A percentile compares a stretch with the other conserved stretches of the same genome.
phyloP scores from a whole-genome alignment of 352 stramenopile genomes.

The Phytophthora cryptogea region DNA sequence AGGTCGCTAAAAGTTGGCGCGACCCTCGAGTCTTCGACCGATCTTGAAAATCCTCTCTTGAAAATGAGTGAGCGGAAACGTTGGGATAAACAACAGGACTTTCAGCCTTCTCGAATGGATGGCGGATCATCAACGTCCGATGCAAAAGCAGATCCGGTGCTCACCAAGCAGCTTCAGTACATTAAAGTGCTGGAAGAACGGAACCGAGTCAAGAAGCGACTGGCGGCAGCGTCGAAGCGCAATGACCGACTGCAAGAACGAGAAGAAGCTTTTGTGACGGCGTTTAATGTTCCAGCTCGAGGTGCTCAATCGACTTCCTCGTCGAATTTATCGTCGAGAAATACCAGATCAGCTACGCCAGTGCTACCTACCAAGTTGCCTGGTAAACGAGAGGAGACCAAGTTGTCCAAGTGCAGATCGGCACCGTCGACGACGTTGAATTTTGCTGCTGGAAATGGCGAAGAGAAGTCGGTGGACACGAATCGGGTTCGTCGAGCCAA shows the following conservation, averaged over 20 bases:
- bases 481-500: conserved; percentile 44
- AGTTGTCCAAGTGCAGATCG: conserved; percentile 37
- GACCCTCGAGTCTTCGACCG: conserved; percentile 3
- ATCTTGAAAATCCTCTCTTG: conserved; percentile 1
- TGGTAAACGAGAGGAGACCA: conserved; percentile 21
- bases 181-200: conserved; percentile 86
- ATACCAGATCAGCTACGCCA: conserved; percentile 49
- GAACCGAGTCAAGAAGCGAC: conserved; percentile 82
- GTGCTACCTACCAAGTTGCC: conserved; percentile 43
- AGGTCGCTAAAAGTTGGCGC: too few species aligned
- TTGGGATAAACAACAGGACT: conserved; percentile 51
- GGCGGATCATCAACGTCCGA: conserved; percentile 6
- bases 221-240: conserved; percentile 63
- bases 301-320: conserved; percentile 9
- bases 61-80: conserved; percentile 49
- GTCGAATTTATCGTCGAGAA: conserved; percentile 32
- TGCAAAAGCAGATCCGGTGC: conserved; percentile 47
- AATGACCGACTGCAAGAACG: conserved; percentile 58
- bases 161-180: conserved; percentile 83
- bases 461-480: conserved; percentile 8
- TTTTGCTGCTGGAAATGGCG: conserved; percentile 15
- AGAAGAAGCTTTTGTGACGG: conserved; percentile 80
- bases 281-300: conserved; percentile 67
- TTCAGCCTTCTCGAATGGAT: conserved; percentile 6
- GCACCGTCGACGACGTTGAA: conserved; percentile 51